phyloP scores from a whole-genome alignment of 768 basidiomycete genomes.

The Panaeolus papilionaceus region DNA sequence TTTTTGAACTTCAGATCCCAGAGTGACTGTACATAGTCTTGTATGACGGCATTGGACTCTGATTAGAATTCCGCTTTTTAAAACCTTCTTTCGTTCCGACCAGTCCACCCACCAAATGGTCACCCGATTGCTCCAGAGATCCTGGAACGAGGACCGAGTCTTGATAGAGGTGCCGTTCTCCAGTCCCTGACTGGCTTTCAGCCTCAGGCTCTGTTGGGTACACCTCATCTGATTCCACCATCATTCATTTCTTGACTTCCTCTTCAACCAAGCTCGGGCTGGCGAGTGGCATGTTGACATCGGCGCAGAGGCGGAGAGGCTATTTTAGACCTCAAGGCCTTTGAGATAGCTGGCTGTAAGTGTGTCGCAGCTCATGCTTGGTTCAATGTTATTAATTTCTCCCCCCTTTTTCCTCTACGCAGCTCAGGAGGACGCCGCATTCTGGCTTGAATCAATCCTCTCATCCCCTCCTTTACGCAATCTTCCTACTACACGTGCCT shows the following conservation, averaged over 20 bases:
- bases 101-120: background rate
- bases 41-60: no score
- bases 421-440: background rate
- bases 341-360: background rate
- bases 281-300: background rate
- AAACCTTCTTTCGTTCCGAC: no score
- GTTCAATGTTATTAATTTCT: no score
- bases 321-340: background rate
- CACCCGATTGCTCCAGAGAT: background rate
- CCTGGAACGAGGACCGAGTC: background rate
- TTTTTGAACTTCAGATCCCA: no score
- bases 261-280: background rate
- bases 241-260: background rate
- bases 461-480: background rate
- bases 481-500: background rate
- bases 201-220: background rate
- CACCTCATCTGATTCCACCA: background rate
- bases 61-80: no score
- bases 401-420: no score
- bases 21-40: no score
- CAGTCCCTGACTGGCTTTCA: background rate
- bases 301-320: background rate
- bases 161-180: background rate
- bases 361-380: background rate
- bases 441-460: background rate